Conservation (phyloP, 805 yeast genomes). For the Saccharomycopsis synnaedendra region DNA sequence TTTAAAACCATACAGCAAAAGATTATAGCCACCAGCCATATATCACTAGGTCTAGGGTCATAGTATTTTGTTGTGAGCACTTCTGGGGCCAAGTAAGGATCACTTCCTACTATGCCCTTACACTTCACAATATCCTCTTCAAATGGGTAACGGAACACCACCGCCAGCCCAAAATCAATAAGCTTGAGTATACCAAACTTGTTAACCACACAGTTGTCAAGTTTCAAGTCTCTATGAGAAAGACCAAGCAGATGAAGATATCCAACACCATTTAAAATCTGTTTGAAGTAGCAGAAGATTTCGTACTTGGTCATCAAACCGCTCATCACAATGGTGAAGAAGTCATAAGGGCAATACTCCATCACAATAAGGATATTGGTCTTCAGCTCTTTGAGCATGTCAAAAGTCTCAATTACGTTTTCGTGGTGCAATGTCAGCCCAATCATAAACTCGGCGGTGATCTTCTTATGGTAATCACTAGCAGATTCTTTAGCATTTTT, state of each 20-base stretch:
- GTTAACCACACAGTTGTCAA: constrained; percentile 76
- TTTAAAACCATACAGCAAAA: constrained; percentile 81
- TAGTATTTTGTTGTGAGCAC: constrained; percentile 45
- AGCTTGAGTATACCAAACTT: constrained; percentile 62
- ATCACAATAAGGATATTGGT: constrained; percentile 70
- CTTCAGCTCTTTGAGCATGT: constrained; percentile 54
- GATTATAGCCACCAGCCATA: constrained; percentile 78
- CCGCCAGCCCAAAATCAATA: constrained; percentile 80
- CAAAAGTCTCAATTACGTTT: constrained; percentile 68
- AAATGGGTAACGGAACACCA: constrained; percentile 69
- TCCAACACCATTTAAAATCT: constrained; percentile 58
- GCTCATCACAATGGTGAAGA: constrained; percentile 80
- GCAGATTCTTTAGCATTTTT: constrained; percentile 58
- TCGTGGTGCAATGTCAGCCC: constrained; percentile 82
- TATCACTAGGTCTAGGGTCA: constrained; percentile 71
- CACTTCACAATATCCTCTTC: constrained; percentile 48
- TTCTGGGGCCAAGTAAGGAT: constrained; percentile 82
- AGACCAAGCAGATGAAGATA: constrained; percentile 70
- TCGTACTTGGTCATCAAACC: constrained; percentile 75
- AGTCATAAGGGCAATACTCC: constrained; percentile 81
- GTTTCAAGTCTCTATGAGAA: constrained; percentile 73
- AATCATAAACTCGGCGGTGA: constrained; percentile 79
- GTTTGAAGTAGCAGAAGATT: constrained; percentile 72
- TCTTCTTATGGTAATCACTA: constrained; percentile 70
- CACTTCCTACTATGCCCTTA: constrained; percentile 77